Base-by-base conservation (phyloP, 108 stramenopile genomes). In the Aurantiochytrium sp. region DNA sequence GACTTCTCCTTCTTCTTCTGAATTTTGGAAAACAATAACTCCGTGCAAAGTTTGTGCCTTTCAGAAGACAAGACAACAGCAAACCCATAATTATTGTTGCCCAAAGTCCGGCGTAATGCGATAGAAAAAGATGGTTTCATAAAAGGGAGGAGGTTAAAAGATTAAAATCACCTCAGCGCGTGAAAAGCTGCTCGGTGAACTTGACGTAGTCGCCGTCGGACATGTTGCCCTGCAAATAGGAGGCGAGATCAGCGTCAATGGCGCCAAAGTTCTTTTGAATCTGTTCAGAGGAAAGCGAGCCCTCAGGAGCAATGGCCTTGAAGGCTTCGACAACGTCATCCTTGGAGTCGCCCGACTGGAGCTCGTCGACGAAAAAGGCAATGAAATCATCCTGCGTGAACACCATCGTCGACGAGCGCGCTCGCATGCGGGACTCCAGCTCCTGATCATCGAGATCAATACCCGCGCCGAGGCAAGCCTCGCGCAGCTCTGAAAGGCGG, bases 401-500 rank as follows among this genome's bases (percentile, higher is more conserved):
- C 1, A 8, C 19, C 76, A 83, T 83, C 23, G 19, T 53, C 0
- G 76, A 35, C 12, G 45, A 53, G 19, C 51, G 45, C n/a, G 76
- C 76, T 6, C 76, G 76, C 76, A 83, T 83, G 49, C 76, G 76
- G 25, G 76, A 12, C 76, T 83, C 76, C n/a, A 83, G 76, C 51
- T 83, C 76, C 19, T 18, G 6, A 23, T 83, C 76, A 53, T 83
- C 76, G 25, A 83, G 51, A 23, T 83, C 76, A 2, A 83, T 83
- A 53, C 76, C 76, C 8, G 76, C 76, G 6, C 19, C 76, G 4
- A 83, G 76, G 51, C 76, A 83, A 12, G 76, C 76, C 51, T 83
- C 76, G n/a, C 51, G 45, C n/a, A 83, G 49, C n/a, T 83, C 76
- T 14, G 6, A 12, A 35, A 83, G 76, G 19, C 76, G 45, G 6